These are phyloP conservation scores for Coemansia sp. DNA, from an alignment of 192 early-diverging fungal species.

Conservation along the genomic window DNA sequence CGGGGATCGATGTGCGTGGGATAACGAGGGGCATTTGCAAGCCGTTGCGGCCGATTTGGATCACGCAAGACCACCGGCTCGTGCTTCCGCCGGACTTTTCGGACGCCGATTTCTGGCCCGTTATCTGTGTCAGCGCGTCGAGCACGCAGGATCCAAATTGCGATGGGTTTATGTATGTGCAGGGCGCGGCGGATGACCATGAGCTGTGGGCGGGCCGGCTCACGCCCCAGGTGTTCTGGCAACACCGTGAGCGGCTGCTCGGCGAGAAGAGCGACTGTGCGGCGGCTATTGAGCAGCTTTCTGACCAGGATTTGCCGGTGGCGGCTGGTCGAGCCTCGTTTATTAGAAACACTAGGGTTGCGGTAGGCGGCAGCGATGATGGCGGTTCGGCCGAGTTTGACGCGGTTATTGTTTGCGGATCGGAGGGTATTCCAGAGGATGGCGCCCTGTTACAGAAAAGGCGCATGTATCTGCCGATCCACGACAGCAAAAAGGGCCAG, in stretches of 20 bases:
- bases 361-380: constrained; percentile 61
- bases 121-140: constrained; percentile 79
- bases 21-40: constrained; percentile 46
- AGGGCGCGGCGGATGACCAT: constrained; percentile 89
- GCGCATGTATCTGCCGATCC: constrained; percentile 75
- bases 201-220: constrained; percentile 80
- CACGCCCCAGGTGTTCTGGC: constrained; percentile 67
- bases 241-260: constrained; percentile 15
- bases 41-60: constrained; percentile 82
- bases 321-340: constrained; percentile 27
- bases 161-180: constrained; percentile 73
- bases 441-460: too few relatives aligned
- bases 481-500: constrained; percentile 89
- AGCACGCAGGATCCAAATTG: constrained; percentile 48
- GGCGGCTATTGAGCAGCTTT: not conserved
- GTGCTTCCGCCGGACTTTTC: constrained; percentile 51
- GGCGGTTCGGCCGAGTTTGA: constrained; percentile 75
- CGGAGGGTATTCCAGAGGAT: constrained; percentile 27
- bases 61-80: constrained; percentile 59
- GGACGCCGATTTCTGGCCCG: constrained; percentile 62
- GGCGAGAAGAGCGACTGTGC: not conserved
- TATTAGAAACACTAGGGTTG: constrained; percentile 61
- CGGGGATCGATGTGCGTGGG: constrained; percentile 41
- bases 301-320: not conserved
- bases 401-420: constrained; percentile 78